Evolutionary conservation across 2,329 filamentous ascomycete species (phyloP).

Genomic region (Dactylellina parvicollis): DNA sequence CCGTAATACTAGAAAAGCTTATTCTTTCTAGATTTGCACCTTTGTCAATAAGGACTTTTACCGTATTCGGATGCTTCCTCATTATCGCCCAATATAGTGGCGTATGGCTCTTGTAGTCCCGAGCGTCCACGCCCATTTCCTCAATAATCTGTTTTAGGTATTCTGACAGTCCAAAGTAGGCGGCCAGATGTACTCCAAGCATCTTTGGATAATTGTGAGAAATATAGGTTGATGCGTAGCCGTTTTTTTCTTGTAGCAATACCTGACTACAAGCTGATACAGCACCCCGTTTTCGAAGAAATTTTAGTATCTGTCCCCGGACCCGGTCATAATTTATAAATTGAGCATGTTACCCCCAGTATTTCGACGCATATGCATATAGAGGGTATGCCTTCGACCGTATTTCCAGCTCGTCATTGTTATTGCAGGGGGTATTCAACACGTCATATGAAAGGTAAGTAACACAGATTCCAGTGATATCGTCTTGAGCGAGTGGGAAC

Average conservation of each 20-base stretch:
- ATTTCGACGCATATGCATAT: slow-evolving; percentile 1
- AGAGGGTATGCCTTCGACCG: neutral
- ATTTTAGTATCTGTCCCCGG: neutral
- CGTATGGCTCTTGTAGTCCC: slow-evolving; percentile 3
- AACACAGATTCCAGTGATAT: slow-evolving; percentile 8
- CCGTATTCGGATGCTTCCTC: neutral
- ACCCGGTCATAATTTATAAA: neutral
- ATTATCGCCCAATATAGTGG: neutral
- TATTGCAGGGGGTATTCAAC: neutral
- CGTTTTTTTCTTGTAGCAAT: neutral
- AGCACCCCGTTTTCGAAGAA: neutral
- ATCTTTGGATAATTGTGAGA: too few species aligned
- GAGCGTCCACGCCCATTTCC: neutral
- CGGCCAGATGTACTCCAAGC: neutral
- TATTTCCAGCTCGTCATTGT: neutral
- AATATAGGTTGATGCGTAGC: neutral
- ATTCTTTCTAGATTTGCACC: slow-evolving; percentile 1
- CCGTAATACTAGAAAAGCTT: neutral
- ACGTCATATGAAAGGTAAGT: slow-evolving; percentile 15
- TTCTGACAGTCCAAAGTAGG: neutral
- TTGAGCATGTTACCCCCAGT: slow-evolving; percentile 8
- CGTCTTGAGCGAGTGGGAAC: neutral
- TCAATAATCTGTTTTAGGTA: neutral
- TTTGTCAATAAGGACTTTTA: neutral
- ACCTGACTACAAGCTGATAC: neutral